Evolutionary conservation across 306 rosid genomes (phyloP).

Genomic region (Vachellia collinsii): DNA sequence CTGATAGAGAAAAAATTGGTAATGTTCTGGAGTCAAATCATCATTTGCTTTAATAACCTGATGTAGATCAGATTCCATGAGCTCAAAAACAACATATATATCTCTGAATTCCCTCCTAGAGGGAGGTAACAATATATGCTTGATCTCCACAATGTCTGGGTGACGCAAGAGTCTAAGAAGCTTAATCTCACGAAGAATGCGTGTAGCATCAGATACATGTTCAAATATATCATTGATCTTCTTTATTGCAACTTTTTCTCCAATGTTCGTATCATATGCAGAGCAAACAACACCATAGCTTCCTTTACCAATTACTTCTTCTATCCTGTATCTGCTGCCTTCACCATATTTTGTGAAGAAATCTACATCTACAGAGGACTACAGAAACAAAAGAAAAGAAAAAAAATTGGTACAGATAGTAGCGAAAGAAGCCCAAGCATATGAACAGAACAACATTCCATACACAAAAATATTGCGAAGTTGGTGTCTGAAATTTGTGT

Average conservation of each 20-base stretch:
- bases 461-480: not conserved
- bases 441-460: constrained; percentile 13
- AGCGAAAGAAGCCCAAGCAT: constrained; percentile 12
- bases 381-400: constrained; percentile 45
- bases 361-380: constrained; percentile 89
- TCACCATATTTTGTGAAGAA: constrained; percentile 99
- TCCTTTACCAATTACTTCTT: constrained; percentile 99
- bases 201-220: constrained; percentile 97
- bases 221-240: constrained; percentile 98
- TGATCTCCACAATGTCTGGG: constrained; percentile 98
- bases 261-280: constrained; percentile 87
- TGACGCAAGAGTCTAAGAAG: constrained; percentile 94
- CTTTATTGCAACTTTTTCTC: constrained; percentile 97
- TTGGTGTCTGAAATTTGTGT: constrained; percentile 4
- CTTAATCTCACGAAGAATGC: constrained; percentile 98
- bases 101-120: constrained; percentile 99
- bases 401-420: constrained; percentile 26
- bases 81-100: constrained; percentile 97
- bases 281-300: constrained; percentile 99
- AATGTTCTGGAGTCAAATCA: constrained; percentile 96
- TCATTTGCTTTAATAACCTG: constrained; percentile 99
- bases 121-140: constrained; percentile 96
- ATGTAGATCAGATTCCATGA: constrained; percentile 99
- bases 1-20: constrained; percentile 98
- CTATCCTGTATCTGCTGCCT: constrained; percentile 95